Percentiles rank a stretch among this genome's conserved stretches.
Evolutionary conservation across 345 rosid species (phyloP).

Genomic region (Streptanthus diversifolius): DNA sequence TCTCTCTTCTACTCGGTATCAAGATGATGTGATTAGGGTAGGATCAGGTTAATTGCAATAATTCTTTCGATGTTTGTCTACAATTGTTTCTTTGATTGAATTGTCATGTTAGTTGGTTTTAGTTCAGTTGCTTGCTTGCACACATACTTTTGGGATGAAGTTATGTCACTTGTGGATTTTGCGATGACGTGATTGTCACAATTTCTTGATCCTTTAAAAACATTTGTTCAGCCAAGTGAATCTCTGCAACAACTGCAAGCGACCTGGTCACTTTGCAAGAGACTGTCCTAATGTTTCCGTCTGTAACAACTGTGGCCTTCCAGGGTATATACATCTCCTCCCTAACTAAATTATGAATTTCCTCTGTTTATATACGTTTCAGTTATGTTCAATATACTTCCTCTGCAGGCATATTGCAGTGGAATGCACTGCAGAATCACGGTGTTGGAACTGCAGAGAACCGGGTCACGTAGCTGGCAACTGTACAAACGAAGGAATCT

Average conservation of each 20-base stretch:
- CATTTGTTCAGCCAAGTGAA: slow-evolving; percentile 64
- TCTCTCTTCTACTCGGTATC: not conserved
- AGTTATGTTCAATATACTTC: not conserved
- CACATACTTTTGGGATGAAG: not conserved
- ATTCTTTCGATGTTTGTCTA: not conserved
- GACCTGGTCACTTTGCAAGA: slow-evolving; percentile 96
- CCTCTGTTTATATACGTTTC: not conserved
- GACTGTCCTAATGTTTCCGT: slow-evolving; percentile 96
- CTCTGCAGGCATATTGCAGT: slow-evolving; percentile 81
- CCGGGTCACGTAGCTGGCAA: slow-evolving; percentile 83
- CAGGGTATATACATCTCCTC: slow-evolving; percentile 55
- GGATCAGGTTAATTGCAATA: not conserved
- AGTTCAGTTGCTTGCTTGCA: slow-evolving; percentile 2
- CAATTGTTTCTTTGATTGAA: not conserved
- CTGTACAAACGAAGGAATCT: slow-evolving; percentile 92
- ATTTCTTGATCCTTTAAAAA: slow-evolving; percentile 4
- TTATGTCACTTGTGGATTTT: not conserved
- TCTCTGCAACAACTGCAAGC: slow-evolving; percentile 96
- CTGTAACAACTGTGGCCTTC: slow-evolving; percentile 96
- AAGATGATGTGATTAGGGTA: not conserved
- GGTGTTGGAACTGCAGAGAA: slow-evolving; percentile 96
- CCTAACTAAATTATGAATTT: not conserved
- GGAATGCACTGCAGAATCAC: slow-evolving; percentile 82
- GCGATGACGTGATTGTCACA: not conserved
- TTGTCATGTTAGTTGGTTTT: not conserved